Conservation (phyloP, 2,329 filamentous ascomycete species). For the Fusarium redolens region DNA sequence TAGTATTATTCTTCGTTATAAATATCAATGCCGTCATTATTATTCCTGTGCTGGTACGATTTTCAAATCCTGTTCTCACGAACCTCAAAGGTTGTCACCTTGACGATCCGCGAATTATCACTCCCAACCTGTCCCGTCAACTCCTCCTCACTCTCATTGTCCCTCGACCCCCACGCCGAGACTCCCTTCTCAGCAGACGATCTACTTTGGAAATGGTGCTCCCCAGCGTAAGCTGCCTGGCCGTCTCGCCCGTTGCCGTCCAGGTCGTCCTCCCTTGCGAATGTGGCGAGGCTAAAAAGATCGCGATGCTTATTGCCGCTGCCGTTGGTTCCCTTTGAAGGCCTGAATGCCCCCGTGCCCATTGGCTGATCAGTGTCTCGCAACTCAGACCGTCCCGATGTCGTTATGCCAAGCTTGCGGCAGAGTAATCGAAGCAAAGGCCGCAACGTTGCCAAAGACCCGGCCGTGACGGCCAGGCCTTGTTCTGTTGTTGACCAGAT, state of each 20-base stretch:
- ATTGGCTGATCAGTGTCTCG: slow-evolving; percentile 28
- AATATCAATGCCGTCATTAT: slow-evolving; percentile 25
- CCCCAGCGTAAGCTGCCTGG: slow-evolving; percentile 33
- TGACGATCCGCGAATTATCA: slow-evolving; percentile 22
- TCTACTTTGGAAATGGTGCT: slow-evolving; percentile 25
- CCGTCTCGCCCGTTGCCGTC: slow-evolving; percentile 33
- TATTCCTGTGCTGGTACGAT: background rate
- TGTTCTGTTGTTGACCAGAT: slow-evolving; percentile 62
- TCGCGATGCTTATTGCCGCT: slow-evolving; percentile 28
- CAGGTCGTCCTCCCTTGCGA: slow-evolving; percentile 41
- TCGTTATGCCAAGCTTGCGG: slow-evolving; percentile 47
- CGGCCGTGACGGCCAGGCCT: slow-evolving; percentile 60
- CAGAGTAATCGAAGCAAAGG: slow-evolving; percentile 54
- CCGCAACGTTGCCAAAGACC: slow-evolving; percentile 59
- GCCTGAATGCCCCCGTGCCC: slow-evolving; percentile 9
- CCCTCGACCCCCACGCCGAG: slow-evolving; percentile 29
- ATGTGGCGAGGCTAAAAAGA: slow-evolving; percentile 46
- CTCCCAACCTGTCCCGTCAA: slow-evolving; percentile 22
- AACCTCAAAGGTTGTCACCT: slow-evolving; percentile 35
- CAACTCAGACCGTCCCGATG: slow-evolving; percentile 34
- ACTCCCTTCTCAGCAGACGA: slow-evolving; percentile 23
- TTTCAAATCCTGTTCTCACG: slow-evolving; percentile 34
- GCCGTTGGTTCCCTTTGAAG: slow-evolving; percentile 18
- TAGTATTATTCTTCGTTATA: slow-evolving; percentile 10
- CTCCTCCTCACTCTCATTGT: slow-evolving; percentile 39